Evolutionary conservation across 2,329 filamentous ascomycete species (phyloP).

Genomic region (Xylariaceae sp.): DNA sequence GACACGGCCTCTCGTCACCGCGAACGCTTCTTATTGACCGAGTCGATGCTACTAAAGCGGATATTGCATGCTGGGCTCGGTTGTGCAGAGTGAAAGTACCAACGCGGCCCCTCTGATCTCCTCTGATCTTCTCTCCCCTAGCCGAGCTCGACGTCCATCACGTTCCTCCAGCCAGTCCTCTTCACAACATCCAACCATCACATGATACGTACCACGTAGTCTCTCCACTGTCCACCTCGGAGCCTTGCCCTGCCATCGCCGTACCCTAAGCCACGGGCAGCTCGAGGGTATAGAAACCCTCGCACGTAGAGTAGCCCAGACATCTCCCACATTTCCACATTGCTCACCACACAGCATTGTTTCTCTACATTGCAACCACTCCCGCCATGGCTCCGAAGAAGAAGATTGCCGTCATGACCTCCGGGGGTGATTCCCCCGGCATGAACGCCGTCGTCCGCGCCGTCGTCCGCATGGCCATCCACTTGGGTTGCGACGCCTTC

Average conservation of each 20-base stretch:
- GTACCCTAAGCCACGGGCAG: too few species aligned
- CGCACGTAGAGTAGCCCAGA: not conserved
- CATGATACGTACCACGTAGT: not conserved
- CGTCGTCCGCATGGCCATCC: conserved; percentile 86
- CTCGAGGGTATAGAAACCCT: too few species aligned
- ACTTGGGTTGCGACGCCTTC: conserved; percentile 75
- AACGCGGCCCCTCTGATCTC: too few species aligned
- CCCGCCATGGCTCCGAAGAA: conserved; percentile 47
- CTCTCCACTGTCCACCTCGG: not conserved
- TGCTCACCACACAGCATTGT: not conserved
- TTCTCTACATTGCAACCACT: not conserved
- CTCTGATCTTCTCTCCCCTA: conserved; percentile 1
- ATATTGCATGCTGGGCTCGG: too few species aligned
- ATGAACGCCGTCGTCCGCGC: conserved; percentile 92
- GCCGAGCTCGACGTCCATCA: not conserved
- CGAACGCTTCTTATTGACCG: not conserved
- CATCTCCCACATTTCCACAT: not conserved
- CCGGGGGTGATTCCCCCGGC: conserved; percentile 87
- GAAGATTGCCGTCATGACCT: conserved; percentile 88
- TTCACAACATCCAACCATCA: not conserved
- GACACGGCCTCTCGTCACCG: not conserved
- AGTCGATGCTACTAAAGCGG: not conserved
- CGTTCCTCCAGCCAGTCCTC: not conserved
- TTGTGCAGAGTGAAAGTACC: too few species aligned
- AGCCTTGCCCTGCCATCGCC: not conserved